These are phyloP conservation scores for Pseudovirgaria hyperparasitica DNA, from an alignment of 2,329 filamentous ascomycete genomes.

Conservation along the genomic window DNA sequence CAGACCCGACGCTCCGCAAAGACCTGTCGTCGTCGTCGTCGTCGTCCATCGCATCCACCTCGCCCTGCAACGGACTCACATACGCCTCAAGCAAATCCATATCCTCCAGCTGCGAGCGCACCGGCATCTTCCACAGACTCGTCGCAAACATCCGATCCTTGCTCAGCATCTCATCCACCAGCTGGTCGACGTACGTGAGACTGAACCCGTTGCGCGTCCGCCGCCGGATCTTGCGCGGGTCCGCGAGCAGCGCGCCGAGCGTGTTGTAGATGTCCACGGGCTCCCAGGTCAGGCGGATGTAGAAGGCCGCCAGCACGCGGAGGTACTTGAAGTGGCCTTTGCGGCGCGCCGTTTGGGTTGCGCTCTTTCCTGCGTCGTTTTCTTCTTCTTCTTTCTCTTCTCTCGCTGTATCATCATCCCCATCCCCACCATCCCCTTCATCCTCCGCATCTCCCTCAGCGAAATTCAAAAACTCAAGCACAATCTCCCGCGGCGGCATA, in stretches of 20 bases:
- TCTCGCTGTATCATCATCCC: constrained; percentile 7
- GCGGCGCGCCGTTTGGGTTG: constrained; percentile 4
- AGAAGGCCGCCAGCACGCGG: constrained; percentile 79
- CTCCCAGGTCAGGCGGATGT: constrained; percentile 76
- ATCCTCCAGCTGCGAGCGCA: constrained; percentile 73
- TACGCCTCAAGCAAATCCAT: constrained; percentile 76
- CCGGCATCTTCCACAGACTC: constrained; percentile 82
- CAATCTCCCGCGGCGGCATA: constrained; percentile 62
- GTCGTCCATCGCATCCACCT: constrained; percentile 56
- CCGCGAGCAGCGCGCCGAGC: constrained; percentile 72
- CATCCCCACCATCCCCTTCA: constrained; percentile 11
- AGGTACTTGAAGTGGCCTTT: constrained; percentile 56
- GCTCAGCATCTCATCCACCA: constrained; percentile 79
- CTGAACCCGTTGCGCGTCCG: constrained; percentile 61
- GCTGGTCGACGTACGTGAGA: constrained; percentile 77
- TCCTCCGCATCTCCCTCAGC: constrained; percentile 32
- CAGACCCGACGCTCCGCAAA: too few relatives aligned
- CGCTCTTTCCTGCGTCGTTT: constrained; percentile 1
- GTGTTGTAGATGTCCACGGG: constrained; percentile 67
- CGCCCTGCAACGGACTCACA: constrained; percentile 67
- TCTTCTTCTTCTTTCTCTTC: constrained; percentile 2
- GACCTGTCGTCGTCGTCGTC: constrained; percentile 40
- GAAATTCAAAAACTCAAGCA: constrained; percentile 67
- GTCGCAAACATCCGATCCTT: constrained; percentile 88
- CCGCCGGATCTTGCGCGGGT: constrained; percentile 71